Evolutionary conservation across 345 rosid genomes (phyloP).

Genomic region (Boechera stricta): DNA sequence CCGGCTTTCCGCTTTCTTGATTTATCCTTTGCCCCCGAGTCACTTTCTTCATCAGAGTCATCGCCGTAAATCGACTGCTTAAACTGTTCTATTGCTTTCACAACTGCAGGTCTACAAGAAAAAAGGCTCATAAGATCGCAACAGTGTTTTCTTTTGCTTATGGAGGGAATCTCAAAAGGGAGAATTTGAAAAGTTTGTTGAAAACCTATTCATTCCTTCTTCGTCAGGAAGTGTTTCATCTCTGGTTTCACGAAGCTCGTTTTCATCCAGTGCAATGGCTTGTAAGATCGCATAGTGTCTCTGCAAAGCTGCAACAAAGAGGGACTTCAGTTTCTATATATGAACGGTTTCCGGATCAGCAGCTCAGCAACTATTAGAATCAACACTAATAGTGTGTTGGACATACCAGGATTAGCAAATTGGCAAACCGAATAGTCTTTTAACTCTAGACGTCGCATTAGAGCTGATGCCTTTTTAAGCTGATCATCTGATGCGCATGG

Average conservation of each 20-base stretch:
- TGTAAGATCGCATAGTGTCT: conserved; percentile 87
- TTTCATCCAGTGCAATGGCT: conserved; percentile 89
- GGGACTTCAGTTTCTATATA: not conserved
- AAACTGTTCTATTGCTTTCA: conserved; percentile 75
- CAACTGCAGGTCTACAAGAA: conserved; percentile 60
- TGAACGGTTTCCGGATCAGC: not conserved
- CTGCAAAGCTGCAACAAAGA: conserved; percentile 73
- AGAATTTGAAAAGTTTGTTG: conserved; percentile 1
- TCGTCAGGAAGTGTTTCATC: conserved; percentile 92
- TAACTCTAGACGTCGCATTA: conserved; percentile 79
- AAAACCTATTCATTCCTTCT: conserved; percentile 81
- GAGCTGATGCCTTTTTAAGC: conserved; percentile 67
- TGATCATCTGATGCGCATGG: conserved; percentile 82
- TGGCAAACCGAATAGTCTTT: conserved; percentile 80
- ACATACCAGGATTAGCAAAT: conserved; percentile 83
- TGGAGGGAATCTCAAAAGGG: conserved; percentile 4
- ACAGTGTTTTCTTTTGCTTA: not conserved
- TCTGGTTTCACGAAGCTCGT: conserved; percentile 66
- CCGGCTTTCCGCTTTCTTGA: conserved; percentile 71
- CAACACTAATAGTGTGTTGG: not conserved
- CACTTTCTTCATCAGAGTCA: conserved; percentile 61
- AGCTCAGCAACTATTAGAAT: conserved; percentile 22
- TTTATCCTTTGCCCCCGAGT: conserved; percentile 50
- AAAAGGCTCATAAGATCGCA: conserved; percentile 16
- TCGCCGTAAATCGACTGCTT: conserved; percentile 80